Conservation (phyloP, 148 eudicot genomes). For the Nepenthes mirabilis region DNA sequence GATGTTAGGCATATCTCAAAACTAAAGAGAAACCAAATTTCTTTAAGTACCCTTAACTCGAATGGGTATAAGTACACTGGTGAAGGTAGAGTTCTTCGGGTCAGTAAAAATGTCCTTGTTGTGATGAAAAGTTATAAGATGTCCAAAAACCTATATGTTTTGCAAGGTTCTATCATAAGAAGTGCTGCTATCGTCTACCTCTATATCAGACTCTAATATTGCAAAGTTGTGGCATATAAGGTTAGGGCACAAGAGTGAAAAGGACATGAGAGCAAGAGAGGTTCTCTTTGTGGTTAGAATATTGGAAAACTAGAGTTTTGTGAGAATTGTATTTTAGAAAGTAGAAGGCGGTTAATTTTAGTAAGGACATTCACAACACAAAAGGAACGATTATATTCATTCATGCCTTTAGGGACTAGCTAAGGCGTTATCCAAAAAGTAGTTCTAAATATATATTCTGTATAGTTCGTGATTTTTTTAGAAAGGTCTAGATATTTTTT, state of each 20-base stretch:
- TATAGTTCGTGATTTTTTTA: slow-evolving; percentile 7
- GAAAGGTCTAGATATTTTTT: not conserved
- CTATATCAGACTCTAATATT: not conserved
- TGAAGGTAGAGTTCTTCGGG: no score
- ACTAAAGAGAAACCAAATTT: no score
- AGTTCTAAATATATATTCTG: not conserved
- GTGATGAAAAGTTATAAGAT: no score
- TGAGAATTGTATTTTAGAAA: not conserved
- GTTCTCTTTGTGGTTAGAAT: not conserved
- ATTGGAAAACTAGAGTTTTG: not conserved
- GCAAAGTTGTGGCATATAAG: not conserved
- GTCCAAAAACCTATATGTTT: no score
- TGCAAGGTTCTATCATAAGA: no score
- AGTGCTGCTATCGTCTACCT: no score
- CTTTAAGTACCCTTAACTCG: no score
- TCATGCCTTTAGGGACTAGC: slow-evolving; percentile 7
- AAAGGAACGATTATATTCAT: slow-evolving; percentile 11
- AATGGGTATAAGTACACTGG: no score
- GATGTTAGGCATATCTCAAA: no score
- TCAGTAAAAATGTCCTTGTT: no score
- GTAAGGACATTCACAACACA: slow-evolving; percentile 2
- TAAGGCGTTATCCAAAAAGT: not conserved
- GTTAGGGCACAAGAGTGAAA: slow-evolving; percentile 1
- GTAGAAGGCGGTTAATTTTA: not conserved
- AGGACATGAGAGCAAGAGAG: not conserved